Conservation (phyloP, 257 asterid species). For the Fraxinus pennsylvanica region DNA sequence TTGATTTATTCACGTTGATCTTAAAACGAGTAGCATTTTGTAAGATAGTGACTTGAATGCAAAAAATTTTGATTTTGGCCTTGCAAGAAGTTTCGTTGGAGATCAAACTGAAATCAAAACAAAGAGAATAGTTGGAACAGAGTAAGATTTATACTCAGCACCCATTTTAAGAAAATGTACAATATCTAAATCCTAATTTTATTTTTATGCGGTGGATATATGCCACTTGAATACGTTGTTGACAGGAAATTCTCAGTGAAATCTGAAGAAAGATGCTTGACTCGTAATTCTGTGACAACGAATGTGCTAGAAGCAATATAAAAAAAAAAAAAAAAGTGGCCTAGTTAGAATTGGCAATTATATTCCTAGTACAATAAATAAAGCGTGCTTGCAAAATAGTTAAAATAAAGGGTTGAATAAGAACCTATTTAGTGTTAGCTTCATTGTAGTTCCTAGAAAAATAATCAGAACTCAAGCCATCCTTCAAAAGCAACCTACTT, state of each 20-base stretch:
- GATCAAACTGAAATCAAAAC: background rate
- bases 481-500: no score
- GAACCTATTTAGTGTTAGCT: no score
- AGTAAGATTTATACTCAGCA: background rate
- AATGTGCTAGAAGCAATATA: background rate
- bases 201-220: conserved; percentile 12
- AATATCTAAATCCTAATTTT: no score
- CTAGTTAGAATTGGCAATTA: no score
- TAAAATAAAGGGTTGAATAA: no score
- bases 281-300: background rate
- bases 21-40: background rate
- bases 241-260: conserved; percentile 35
- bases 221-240: conserved; percentile 38
- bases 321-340: no score
- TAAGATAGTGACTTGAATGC: background rate
- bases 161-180: background rate
- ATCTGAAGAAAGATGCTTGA: conserved; percentile 13
- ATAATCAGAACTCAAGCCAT: no score
- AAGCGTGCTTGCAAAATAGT: no score
- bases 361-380: no score
- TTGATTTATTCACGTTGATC: background rate
- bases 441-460: no score
- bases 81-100: background rate
- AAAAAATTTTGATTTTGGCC: background rate
- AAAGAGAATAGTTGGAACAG: background rate